Percentiles rank a stretch among this genome's conserved stretches.
phyloP scores from a whole-genome alignment of 2,329 filamentous ascomycete species.

The Gaeumannomyces sp. region DNA sequence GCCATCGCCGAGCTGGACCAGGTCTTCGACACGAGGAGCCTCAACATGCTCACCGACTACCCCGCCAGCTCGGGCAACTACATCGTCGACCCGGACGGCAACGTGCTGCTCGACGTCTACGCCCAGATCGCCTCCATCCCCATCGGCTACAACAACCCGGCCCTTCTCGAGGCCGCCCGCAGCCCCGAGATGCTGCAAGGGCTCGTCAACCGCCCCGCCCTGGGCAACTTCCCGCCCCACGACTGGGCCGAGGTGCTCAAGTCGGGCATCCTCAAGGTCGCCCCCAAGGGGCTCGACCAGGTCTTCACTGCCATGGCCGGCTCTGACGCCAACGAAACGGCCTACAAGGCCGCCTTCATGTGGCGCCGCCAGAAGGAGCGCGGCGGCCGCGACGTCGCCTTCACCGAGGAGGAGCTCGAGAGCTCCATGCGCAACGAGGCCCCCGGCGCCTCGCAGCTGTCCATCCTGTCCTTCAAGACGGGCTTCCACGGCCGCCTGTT shows the following conservation, averaged over 20 bases:
- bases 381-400: constrained; percentile 70
- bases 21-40: constrained; percentile 78
- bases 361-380: constrained; percentile 77
- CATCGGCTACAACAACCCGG: constrained; percentile 85
- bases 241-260: constrained; percentile 78
- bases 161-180: constrained; percentile 61
- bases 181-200: constrained; percentile 73
- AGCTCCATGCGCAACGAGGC: constrained; percentile 74
- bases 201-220: constrained; percentile 80
- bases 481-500: constrained; percentile 85
- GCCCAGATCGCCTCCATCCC: constrained; percentile 92
- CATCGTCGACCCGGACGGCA: constrained; percentile 65
- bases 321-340: constrained; percentile 89
- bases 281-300: constrained; percentile 76
- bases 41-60: constrained; percentile 80
- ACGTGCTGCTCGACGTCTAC: constrained; percentile 70
- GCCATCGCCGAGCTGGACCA: constrained; percentile 64
- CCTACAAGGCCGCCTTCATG: constrained; percentile 95
- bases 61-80: constrained; percentile 74
- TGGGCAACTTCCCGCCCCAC: constrained; percentile 83
- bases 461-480: constrained; percentile 82
- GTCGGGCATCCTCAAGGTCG: constrained; percentile 73
- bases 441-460: constrained; percentile 70
- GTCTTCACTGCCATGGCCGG: constrained; percentile 88
- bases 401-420: constrained; percentile 68